phyloP scores from a whole-genome alignment of 306 rosid species.

The Fragaria nilgerrensis region DNA sequence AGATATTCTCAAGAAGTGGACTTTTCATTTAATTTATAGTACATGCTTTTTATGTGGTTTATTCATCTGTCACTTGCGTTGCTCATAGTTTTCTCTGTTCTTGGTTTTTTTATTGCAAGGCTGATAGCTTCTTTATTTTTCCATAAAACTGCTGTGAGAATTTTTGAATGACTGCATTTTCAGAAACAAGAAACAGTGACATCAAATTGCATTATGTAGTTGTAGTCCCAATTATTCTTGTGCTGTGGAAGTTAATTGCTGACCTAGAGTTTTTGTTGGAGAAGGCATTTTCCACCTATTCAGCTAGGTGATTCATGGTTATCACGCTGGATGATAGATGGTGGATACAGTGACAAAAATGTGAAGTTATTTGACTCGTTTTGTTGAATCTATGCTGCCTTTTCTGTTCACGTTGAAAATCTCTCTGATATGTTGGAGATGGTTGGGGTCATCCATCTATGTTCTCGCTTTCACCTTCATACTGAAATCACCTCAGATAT shows the following conservation, averaged over 20 bases:
- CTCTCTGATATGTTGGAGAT: neutral
- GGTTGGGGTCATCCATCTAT: neutral
- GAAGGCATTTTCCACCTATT: neutral
- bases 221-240: neutral
- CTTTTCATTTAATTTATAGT: neutral
- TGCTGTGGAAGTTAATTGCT: neutral
- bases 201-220: neutral
- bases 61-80: neutral
- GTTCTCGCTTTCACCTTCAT: neutral
- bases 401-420: neutral
- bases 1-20: constrained; percentile 7
- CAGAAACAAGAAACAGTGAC: neutral
- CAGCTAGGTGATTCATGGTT: neutral
- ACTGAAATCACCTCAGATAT: neutral
- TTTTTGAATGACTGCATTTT: neutral
- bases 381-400: neutral
- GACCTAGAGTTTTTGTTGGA: neutral
- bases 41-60: neutral
- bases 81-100: neutral
- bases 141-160: neutral
- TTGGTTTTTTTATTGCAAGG: neutral
- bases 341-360: neutral
- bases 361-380: neutral
- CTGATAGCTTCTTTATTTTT: neutral
- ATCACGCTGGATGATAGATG: neutral